phyloP scores from a whole-genome alignment of 2,329 filamentous ascomycete species.

The Lasiodiplodia gonubiensis region DNA sequence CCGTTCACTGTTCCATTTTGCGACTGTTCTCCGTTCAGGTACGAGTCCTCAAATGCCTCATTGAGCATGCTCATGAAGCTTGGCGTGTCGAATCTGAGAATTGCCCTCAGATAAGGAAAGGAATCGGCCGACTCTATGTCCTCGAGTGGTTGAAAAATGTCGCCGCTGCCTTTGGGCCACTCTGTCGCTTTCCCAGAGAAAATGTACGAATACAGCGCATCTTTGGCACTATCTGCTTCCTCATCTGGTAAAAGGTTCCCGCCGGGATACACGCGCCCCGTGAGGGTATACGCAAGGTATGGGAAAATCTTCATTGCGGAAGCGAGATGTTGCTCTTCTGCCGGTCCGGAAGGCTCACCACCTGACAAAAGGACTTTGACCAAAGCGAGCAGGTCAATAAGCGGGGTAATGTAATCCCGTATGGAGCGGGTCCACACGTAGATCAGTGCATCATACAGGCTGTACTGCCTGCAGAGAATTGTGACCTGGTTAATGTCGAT shows the following conservation, averaged over 20 bases:
- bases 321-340: slow-evolving; percentile 66
- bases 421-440: slow-evolving; percentile 97
- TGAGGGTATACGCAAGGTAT: slow-evolving; percentile 90
- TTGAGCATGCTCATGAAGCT: slow-evolving; percentile 96
- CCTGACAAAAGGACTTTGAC: slow-evolving; percentile 61
- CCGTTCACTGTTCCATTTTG: slow-evolving; percentile 55
- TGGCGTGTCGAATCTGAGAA: slow-evolving; percentile 86
- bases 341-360: slow-evolving; percentile 58
- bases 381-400: slow-evolving; percentile 80
- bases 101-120: slow-evolving; percentile 82
- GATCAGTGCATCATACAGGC: slow-evolving; percentile 91
- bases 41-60: slow-evolving; percentile 94
- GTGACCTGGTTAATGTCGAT: slow-evolving; percentile 96
- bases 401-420: slow-evolving; percentile 85
- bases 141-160: slow-evolving; percentile 59
- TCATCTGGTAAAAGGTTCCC: slow-evolving; percentile 75
- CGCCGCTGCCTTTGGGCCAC: slow-evolving; percentile 72
- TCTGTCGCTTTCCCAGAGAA: slow-evolving; percentile 81
- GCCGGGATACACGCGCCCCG: slow-evolving; percentile 88
- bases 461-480: slow-evolving; percentile 85
- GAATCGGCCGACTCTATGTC: slow-evolving; percentile 66
- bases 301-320: slow-evolving; percentile 92
- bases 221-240: slow-evolving; percentile 78
- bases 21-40: slow-evolving; percentile 79
- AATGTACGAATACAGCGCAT: slow-evolving; percentile 88